Percentiles rank a stretch among this genome's conserved stretches.
phyloP scores from a whole-genome alignment of 1,284 basidiomycete species.

The Malassezia globosa region DNA sequence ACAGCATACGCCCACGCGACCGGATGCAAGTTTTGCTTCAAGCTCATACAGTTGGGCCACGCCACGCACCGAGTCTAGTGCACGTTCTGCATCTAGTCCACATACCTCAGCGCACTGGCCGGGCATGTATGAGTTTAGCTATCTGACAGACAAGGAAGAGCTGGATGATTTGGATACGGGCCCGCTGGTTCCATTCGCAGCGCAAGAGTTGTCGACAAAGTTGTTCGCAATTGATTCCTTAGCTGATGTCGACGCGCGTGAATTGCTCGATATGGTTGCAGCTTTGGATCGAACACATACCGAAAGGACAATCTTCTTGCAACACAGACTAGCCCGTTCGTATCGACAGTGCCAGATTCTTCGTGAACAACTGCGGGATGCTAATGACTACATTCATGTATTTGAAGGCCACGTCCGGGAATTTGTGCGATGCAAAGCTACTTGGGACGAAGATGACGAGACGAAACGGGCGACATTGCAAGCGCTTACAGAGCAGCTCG shows the following conservation, averaged over 20 bases:
- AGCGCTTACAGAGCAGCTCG: slow-evolving; percentile 4
- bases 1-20: neutral
- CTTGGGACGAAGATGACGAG: neutral
- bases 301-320: slow-evolving; percentile 15
- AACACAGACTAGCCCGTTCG: slow-evolving; percentile 18
- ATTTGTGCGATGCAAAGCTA: neutral
- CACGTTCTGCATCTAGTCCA: neutral
- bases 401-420: slow-evolving; percentile 9
- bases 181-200: slow-evolving; percentile 7
- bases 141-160: slow-evolving; percentile 14
- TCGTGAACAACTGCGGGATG: slow-evolving; percentile 3
- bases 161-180: slow-evolving; percentile 13
- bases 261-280: slow-evolving; percentile 14
- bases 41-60: slow-evolving; percentile 7
- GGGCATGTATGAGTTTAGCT: slow-evolving; percentile 13
- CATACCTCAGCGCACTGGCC: slow-evolving; percentile 3
- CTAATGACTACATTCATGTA: neutral
- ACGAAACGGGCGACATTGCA: neutral
- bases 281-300: slow-evolving; percentile 17
- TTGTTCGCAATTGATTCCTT: slow-evolving; percentile 7
- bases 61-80: slow-evolving; percentile 2
- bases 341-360: slow-evolving; percentile 8
- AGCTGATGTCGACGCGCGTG: slow-evolving; percentile 11
- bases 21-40: slow-evolving; percentile 9
- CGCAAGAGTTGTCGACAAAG: slow-evolving; percentile 12